Percentiles rank a stretch among this genome's conserved stretches.
Evolutionary conservation across 768 basidiomycete species (phyloP).

Genomic region (Thelephora aurantiotincta): DNA sequence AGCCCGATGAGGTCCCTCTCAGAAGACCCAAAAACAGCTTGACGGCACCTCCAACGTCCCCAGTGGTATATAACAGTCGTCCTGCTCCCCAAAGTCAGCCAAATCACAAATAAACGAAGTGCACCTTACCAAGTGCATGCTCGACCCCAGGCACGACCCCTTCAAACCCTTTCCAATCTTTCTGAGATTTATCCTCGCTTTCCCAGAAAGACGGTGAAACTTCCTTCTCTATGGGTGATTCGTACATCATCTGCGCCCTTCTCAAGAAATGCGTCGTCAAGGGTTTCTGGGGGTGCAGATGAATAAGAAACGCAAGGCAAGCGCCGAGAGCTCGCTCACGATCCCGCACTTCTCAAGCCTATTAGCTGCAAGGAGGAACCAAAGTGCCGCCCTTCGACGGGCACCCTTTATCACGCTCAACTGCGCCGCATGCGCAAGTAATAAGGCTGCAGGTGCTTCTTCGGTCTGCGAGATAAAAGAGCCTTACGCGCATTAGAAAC

Average conservation of each 20-base stretch:
- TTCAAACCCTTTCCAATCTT: slow-evolving; percentile 33
- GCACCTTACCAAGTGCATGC: slow-evolving; percentile 52
- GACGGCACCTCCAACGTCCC: slow-evolving; percentile 66
- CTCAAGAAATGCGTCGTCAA: slow-evolving; percentile 73
- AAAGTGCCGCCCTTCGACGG: slow-evolving; percentile 54
- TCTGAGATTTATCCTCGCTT: slow-evolving; percentile 38
- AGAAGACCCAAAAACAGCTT: slow-evolving; percentile 65
- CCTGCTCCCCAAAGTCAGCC: slow-evolving; percentile 29
- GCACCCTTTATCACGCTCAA: slow-evolving; percentile 45
- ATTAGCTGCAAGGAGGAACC: slow-evolving; percentile 68
- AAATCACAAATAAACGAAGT: neutral
- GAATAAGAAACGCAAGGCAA: slow-evolving; percentile 1
- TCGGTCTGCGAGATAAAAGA: slow-evolving; percentile 41
- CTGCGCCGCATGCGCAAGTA: slow-evolving; percentile 69
- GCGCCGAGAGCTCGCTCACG: slow-evolving; percentile 28
- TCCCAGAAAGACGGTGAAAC: slow-evolving; percentile 78
- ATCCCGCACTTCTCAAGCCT: slow-evolving; percentile 75
- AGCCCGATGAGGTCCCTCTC: slow-evolving; percentile 23
- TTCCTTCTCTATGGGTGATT: slow-evolving; percentile 31
- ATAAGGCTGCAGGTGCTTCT: slow-evolving; percentile 66
- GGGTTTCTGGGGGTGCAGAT: slow-evolving; percentile 44
- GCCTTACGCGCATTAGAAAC: slow-evolving; percentile 5
- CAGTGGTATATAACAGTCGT: slow-evolving; percentile 81
- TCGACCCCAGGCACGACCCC: slow-evolving; percentile 61
- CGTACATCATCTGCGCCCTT: slow-evolving; percentile 53